A percentile compares a stretch with the other conserved stretches of the same genome.
Evolutionary conservation across 768 basidiomycete genomes (phyloP).

Genomic region (Boletus barrowsii): DNA sequence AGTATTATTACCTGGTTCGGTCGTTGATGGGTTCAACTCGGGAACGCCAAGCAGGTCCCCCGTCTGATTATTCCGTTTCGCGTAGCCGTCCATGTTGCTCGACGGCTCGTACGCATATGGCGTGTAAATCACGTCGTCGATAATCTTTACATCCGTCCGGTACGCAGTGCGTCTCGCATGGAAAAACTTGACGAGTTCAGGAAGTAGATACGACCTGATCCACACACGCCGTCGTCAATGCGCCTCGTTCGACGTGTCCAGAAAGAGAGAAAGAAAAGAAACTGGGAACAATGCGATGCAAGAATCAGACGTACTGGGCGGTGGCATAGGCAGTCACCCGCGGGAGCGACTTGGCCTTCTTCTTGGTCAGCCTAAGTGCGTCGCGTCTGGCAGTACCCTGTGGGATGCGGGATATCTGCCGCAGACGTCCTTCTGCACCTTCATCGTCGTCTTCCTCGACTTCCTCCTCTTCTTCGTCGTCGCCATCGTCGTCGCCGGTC

Average conservation of each 20-base stretch:
- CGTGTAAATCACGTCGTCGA: conserved; percentile 94
- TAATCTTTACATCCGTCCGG: conserved; percentile 79
- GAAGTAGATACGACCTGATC: conserved; percentile 81
- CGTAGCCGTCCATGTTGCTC: conserved; percentile 30
- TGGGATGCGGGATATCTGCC: conserved; percentile 87
- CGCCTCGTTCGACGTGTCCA: not conserved
- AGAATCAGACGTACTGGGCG: conserved; percentile 55
- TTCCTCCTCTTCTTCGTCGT: conserved; percentile 58
- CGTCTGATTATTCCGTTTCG: conserved; percentile 36
- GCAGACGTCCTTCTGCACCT: conserved; percentile 54
- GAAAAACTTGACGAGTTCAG: conserved; percentile 86
- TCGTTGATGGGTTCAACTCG: conserved; percentile 42
- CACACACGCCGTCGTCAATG: not conserved
- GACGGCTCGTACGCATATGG: conserved; percentile 77
- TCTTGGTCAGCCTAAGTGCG: conserved; percentile 87
- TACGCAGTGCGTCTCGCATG: conserved; percentile 79
- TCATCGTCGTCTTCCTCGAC: conserved; percentile 46
- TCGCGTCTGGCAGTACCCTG: conserved; percentile 92
- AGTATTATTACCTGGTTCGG: conserved; percentile 31
- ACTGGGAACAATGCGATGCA: too few species aligned
- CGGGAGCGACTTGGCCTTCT: conserved; percentile 88
- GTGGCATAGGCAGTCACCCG: conserved; percentile 97
- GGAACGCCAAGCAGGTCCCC: conserved; percentile 80
- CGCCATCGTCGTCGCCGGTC: conserved; percentile 69
- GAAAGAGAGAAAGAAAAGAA: too few species aligned